Base-by-base conservation (phyloP, 176 grass and related monocot genomes). In the Musa troglodytarum region DNA sequence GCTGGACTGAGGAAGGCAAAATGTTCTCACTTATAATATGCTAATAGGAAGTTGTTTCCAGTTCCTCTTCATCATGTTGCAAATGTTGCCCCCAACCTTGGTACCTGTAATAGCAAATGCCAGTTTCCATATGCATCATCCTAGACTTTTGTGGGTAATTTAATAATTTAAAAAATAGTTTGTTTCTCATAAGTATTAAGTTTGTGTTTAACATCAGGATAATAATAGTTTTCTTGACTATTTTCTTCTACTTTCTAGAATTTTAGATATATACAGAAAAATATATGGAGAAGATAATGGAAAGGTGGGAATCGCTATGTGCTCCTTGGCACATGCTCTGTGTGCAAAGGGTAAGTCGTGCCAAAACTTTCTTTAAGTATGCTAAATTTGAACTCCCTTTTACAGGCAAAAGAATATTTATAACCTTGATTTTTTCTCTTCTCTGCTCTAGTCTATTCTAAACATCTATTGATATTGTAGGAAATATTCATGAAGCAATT, bases 261-360 rank as follows among this genome's bases (percentile, higher is more conserved):
- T 85, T 72, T 24, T 85, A 67, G 66, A 77, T 10, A 85, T 85
- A 65, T 72, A 85, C 69, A 81, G 70, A 54, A 79, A 77, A 81
- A 11, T 68, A 34, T 85, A 85, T 65, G 83, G 83, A 20, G 74
- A 81, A 66, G 64, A 72, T 67, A 52, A 81, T 73, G 83, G 83
- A 65, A 80, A 73, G 49, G 75, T 68, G 34, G 78, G 78, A 65
- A 81, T 85, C 67, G 83, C 83, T 20, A 65, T 81, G 75, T 85
- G 72, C 24, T 81, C 73, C 11, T 72, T 81, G 68, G 78, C 83
- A 9, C 67, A 77, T 66, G 83, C 73, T 77, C 26, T 85, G 19
- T 85, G 50, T 81, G 83, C 73, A 55, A 85, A 77, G 64, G 83
- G 83, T 85, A 53, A 72, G 17, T 72, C 54, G 10, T 61, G 0